These are phyloP conservation scores for Pseudogymnoascus sp. DNA, from an alignment of 2,329 filamentous ascomycete species.

Conservation along the genomic window DNA sequence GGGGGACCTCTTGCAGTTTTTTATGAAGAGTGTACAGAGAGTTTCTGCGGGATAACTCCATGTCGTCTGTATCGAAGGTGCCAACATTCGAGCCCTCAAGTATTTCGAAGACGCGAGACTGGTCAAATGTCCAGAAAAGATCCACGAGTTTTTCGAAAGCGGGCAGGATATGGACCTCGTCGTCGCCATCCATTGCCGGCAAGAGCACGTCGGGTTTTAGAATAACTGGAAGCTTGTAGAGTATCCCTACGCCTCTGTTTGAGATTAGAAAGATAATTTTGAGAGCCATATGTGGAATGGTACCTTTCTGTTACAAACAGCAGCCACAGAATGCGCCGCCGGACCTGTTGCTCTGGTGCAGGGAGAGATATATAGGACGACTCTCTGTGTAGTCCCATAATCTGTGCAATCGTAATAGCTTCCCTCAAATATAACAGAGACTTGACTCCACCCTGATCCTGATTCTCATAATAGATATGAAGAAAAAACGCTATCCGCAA, in stretches of 20 bases:
- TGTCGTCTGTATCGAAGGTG: not conserved
- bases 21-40: conserved; percentile 35
- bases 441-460: conserved; percentile 36
- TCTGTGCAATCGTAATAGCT: conserved; percentile 43
- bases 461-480: conserved; percentile 45
- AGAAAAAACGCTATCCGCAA: conserved; percentile 43
- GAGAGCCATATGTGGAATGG: not conserved
- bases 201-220: conserved; percentile 34
- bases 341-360: conserved; percentile 36
- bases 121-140: conserved; percentile 43
- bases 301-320: conserved; percentile 40
- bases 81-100: conserved; percentile 22
- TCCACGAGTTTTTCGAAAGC: conserved; percentile 42
- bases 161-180: conserved; percentile 37
- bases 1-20: conserved; percentile 34
- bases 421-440: conserved; percentile 42
- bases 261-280: conserved; percentile 17
- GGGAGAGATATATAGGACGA: conserved; percentile 32
- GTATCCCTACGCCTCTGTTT: conserved; percentile 39
- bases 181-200: conserved; percentile 31
- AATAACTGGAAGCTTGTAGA: conserved; percentile 41
- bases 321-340: conserved; percentile 39
- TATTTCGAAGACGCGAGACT: conserved; percentile 41
- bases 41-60: conserved; percentile 13
- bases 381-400: conserved; percentile 39